Conservation (phyloP, 345 rosid genomes). For the Gossypioides kirkii region DNA sequence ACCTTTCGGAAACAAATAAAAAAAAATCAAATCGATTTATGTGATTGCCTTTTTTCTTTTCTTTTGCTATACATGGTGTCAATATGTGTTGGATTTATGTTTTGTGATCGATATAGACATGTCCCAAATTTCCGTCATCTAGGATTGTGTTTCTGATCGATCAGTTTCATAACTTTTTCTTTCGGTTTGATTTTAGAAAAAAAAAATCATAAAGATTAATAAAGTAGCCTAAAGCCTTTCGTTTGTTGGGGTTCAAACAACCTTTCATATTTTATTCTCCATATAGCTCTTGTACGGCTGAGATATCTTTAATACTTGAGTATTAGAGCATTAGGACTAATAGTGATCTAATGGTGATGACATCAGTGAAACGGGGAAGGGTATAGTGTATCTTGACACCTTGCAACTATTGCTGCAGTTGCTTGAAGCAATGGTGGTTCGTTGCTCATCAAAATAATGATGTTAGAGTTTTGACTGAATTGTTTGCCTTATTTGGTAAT, state of each 20-base stretch:
- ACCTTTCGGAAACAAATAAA: background rate
- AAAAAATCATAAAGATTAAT: background rate
- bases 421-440: background rate
- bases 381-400: background rate
- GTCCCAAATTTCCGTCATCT: background rate
- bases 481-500: background rate
- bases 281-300: background rate
- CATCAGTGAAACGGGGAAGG: background rate
- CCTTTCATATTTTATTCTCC: background rate
- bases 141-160: background rate
- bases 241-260: background rate
- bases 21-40: slow-evolving; percentile 22
- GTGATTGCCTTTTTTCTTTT: slow-evolving; percentile 8
- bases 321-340: background rate
- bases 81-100: background rate
- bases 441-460: background rate
- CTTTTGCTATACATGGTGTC: background rate
- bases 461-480: background rate
- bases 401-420: background rate
- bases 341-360: background rate
- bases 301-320: background rate
- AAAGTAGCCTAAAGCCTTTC: background rate
- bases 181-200: background rate
- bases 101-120: background rate
- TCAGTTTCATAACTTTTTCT: background rate